Percentiles rank a stretch among this genome's conserved stretches.
phyloP scores from a whole-genome alignment of 495 filamentous ascomycete species.

The Bryoglossum gracile region DNA sequence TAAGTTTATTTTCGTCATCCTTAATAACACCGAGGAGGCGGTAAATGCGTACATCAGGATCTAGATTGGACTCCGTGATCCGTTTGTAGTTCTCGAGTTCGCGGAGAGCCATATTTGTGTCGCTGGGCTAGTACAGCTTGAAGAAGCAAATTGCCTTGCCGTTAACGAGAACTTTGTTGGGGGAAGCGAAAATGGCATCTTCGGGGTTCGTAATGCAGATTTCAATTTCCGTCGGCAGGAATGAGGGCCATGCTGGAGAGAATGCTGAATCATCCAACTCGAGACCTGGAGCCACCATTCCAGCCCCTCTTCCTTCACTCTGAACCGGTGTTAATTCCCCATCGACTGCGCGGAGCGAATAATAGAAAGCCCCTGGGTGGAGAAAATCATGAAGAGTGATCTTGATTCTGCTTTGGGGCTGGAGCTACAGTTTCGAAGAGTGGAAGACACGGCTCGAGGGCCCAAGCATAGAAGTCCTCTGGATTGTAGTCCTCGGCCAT shows the following conservation, averaged over 20 bases:
- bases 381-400: conserved; percentile 12
- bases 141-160: conserved; percentile 12
- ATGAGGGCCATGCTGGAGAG: conserved; percentile 12
- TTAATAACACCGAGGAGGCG: conserved; percentile 11
- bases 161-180: conserved; percentile 9
- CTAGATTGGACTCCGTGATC: conserved; percentile 16
- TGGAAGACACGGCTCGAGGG: conserved; percentile 9
- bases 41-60: conserved; percentile 12
- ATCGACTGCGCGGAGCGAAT: conserved; percentile 13
- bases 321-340: conserved; percentile 9
- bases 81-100: conserved; percentile 13
- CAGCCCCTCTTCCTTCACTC: conserved; percentile 2
- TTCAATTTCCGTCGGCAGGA: conserved; percentile 7
- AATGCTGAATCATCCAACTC: conserved; percentile 7
- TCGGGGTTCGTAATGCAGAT: conserved; percentile 10
- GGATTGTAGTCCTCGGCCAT: conserved; percentile 1
- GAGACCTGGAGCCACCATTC: conserved; percentile 5
- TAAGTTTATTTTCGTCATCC: conserved; percentile 12
- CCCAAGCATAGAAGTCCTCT: conserved; percentile 16
- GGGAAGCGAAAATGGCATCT: conserved; percentile 13
- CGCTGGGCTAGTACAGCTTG: conserved; percentile 7
- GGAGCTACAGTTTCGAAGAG: conserved; percentile 13
- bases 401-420: conserved; percentile 8
- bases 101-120: conserved; percentile 12
- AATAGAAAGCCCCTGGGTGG: conserved; percentile 12